Base-by-base conservation (phyloP, 2,329 filamentous ascomycete genomes). In the Rosellinia necatrix region DNA sequence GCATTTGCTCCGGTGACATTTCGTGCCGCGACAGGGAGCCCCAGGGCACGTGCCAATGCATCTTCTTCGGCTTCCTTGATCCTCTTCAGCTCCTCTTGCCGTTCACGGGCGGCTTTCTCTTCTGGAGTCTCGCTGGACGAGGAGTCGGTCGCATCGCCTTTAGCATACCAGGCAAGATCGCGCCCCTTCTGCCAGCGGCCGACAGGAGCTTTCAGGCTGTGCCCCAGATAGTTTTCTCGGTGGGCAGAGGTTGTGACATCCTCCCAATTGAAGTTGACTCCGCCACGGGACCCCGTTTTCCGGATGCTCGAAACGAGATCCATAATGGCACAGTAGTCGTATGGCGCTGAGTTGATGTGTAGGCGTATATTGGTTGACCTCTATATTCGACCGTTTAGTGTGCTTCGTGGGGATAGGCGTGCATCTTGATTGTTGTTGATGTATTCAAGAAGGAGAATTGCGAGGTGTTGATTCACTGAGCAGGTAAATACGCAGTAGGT, bases 221-320 rank as follows among this genome's bases (percentile, higher is more conserved):
- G 92, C 49, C 92, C 92, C 6, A 97, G 88, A 72, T 86, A 88
- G 68, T 87, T 96, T 74, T 99, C 92, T 73, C 94, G 92, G 69
- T 96, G 92, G 19, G 83, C 78, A 46, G 92, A 96, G 63, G 81
- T 86, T 71, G 93, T 88, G 70, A 99, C 93, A 65, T 97, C 92
- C 63, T 93, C 90, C 94, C 94, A 97, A 76, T 88, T 92, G 78
- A 99, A 99, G 74, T 97, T 92, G 74, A 89, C 89, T 70, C 94
- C 94, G 69, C 94, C 94, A 64, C 94, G 88, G 67, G 91, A 94
- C 72, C 96, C 93, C 15, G 81, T 77, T 76, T 99, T 97, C 69
- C 92, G 91, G 60, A 99, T 89, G 37, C 90, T 91, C 57, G 92
- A 90, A 51, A 97, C 85, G 52, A 99, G 84, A 81, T 99, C 94